Evolutionary conservation across 441 rosid species (phyloP), one percentile per base, ranked within the genome.

Genomic region (Croton laevigatus): DNA sequence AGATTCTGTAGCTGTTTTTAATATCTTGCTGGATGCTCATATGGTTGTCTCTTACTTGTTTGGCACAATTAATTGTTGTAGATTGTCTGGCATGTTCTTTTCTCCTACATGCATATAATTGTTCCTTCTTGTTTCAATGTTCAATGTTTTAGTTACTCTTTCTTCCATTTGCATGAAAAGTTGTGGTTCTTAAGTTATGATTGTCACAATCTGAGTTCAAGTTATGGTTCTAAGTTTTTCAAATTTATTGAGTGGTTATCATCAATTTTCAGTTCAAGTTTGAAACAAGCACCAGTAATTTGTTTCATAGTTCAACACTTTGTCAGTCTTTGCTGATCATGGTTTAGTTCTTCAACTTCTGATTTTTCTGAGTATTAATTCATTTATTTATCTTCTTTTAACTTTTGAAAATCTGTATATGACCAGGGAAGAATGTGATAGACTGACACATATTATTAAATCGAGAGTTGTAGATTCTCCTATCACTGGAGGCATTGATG

Each of bases 351-450:
- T 32, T 67, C 19, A 52, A 12, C 13, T 32, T 71, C 40, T 37
- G 42, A 38, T 16, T 36, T 48, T 61, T 68, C 2, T 63, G 6
- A 4, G n/a, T 44, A 42, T 62, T 59, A 4, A 19, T 65, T 36
- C 55, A 46, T 37, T 59, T 63, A 49, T 36, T 38, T 49, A 20
- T 59, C 48, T 64, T 38, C 0, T 44, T 55, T 71, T 74, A 22
- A 65, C 54, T 70, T 71, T 16, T 76, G 74, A 57, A 34, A 78
- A 72, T 55, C 73, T 54, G 58, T 75, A 63, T 76, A 74, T 78
- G 78, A 71, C 77, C 89, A 95, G 98, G 94, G 94, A 92, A 77
- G 99, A 95, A 80, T 84, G 83, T 37, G 85, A 89, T 70, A 88
- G 83, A 80, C 77, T 95, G 62, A 88, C 78, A 48, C 70, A 73